These are phyloP conservation scores for Trichocladium uniseriatum DNA, from an alignment of 495 filamentous ascomycete species.

Conservation along the genomic window DNA sequence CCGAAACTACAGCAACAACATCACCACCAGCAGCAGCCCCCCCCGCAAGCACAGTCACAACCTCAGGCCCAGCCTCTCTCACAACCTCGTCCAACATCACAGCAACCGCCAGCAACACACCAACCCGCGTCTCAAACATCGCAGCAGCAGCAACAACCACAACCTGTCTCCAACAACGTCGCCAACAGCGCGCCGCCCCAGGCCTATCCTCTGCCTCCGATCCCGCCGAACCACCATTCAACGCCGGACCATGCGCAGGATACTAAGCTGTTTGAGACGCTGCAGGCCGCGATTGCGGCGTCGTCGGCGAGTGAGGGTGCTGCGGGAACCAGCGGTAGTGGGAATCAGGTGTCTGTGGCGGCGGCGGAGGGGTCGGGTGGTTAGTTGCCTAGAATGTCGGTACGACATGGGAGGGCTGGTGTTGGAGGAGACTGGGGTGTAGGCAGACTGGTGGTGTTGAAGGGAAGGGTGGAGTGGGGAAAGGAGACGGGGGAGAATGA, in stretches of 20 bases:
- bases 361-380: no score
- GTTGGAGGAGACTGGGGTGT: no score
- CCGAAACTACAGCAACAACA: background rate
- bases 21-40: background rate
- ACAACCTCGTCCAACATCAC: background rate
- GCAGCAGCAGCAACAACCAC: background rate
- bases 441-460: no score
- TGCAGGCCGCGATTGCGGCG: conserved; percentile 19
- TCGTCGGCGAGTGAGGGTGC: background rate
- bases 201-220: conserved; percentile 8
- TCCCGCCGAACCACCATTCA: conserved; percentile 23
- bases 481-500: no score
- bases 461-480: no score
- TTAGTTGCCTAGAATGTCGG: no score
- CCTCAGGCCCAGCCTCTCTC: background rate
- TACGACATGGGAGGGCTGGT: no score
- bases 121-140: background rate
- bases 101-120: background rate
- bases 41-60: background rate
- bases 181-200: background rate
- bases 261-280: conserved; percentile 14
- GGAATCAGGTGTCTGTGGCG: no score
- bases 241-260: conserved; percentile 23
- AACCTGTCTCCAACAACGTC: background rate
- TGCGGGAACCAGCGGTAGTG: background rate